Percentiles rank a stretch among this genome's conserved stretches.
Conservation (phyloP, 345 rosid genomes). For the Streptanthus diversifolius region DNA sequence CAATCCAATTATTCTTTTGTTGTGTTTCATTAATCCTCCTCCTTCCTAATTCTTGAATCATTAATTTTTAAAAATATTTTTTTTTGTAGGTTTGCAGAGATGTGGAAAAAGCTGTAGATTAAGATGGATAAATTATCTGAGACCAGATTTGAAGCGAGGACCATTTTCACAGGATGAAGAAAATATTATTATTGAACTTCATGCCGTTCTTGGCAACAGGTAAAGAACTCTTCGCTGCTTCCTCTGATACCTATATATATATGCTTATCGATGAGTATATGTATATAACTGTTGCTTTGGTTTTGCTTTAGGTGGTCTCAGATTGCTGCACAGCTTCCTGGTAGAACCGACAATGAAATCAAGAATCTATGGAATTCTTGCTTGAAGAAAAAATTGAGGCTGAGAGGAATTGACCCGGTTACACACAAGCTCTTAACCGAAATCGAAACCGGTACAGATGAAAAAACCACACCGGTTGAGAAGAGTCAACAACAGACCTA, state of each 20-base stretch:
- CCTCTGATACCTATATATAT: background rate
- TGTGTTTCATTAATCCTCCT: background rate
- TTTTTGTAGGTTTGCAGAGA: constrained; percentile 70
- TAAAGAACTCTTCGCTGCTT: constrained; percentile 11
- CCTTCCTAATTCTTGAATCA: background rate
- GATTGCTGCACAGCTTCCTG: constrained; percentile 65
- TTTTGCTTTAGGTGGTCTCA: constrained; percentile 54
- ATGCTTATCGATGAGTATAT: background rate
- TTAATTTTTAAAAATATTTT: background rate
- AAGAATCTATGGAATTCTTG: constrained; percentile 65
- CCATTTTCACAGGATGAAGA: constrained; percentile 93
- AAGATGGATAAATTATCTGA: constrained; percentile 91
- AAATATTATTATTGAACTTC: constrained; percentile 79
- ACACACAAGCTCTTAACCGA: constrained; percentile 62
- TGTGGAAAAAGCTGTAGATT: constrained; percentile 98
- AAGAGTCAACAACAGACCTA: constrained; percentile 30
- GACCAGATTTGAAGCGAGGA: constrained; percentile 98
- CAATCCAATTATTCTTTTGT: background rate
- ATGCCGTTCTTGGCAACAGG: constrained; percentile 92
- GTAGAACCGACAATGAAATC: constrained; percentile 72
- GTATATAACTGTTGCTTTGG: background rate
- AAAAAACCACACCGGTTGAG: constrained; percentile 36
- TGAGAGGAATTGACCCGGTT: constrained; percentile 60
- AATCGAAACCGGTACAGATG: constrained; percentile 49
- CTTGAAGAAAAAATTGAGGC: constrained; percentile 53